phyloP scores from a whole-genome alignment of 2,329 filamentous ascomycete species.

The Ascocoryne sarcoides region DNA sequence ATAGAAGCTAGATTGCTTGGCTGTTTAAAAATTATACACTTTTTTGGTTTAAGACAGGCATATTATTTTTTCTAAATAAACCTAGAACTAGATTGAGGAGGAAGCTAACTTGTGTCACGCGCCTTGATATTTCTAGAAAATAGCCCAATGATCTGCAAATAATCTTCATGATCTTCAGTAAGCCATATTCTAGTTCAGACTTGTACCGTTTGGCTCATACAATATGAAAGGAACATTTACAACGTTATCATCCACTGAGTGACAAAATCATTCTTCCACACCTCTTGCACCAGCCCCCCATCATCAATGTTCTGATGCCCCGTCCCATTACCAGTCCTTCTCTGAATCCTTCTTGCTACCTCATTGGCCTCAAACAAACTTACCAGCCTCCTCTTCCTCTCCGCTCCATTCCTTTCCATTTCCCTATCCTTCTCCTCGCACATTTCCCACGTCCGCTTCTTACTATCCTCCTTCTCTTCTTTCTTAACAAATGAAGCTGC shows the following conservation, averaged over 20 bases:
- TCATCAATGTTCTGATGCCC: background rate
- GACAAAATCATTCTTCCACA: background rate
- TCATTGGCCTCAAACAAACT: constrained; percentile 52
- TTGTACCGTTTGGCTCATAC: too few relatives aligned
- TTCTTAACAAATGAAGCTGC: background rate
- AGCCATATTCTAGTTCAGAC: too few relatives aligned
- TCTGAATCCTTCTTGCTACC: constrained; percentile 44
- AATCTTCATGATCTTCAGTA: too few relatives aligned
- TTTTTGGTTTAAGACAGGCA: too few relatives aligned
- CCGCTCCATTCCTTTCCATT: constrained; percentile 15
- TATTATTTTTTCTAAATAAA: too few relatives aligned
- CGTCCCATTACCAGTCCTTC: constrained; percentile 27
- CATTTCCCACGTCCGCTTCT: constrained; percentile 29
- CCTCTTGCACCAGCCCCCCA: background rate
- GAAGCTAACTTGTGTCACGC: too few relatives aligned
- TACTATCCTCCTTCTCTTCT: constrained; percentile 10
- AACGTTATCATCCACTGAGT: background rate
- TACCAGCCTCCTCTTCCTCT: constrained; percentile 43
- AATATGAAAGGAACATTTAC: too few relatives aligned
- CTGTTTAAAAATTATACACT: too few relatives aligned
- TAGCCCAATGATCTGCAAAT: too few relatives aligned
- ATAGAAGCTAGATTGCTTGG: too few relatives aligned
- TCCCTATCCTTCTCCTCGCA: constrained; percentile 28
- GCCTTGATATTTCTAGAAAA: too few relatives aligned
- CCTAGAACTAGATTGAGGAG: too few relatives aligned